Percentiles rank a stretch among this genome's conserved stretches.
phyloP scores from a whole-genome alignment of 345 rosid species.

The Lepidium didymum region DNA sequence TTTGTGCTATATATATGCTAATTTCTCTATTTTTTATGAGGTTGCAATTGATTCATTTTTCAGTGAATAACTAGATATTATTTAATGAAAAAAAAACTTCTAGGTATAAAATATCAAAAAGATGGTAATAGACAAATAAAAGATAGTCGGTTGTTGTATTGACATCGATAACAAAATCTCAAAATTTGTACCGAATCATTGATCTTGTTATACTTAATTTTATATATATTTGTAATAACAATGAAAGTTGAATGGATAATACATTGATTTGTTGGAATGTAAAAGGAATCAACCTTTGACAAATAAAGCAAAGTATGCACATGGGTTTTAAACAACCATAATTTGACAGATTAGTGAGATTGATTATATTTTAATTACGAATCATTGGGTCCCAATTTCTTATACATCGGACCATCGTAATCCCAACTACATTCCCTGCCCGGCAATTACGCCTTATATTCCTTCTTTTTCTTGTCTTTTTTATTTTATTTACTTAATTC shows the following conservation, averaged over 20 bases:
- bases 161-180: background rate
- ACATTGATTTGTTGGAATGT: background rate
- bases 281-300: slow-evolving; percentile 19
- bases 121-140: background rate
- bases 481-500: background rate
- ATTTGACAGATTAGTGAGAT: background rate
- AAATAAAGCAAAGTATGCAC: slow-evolving; percentile 19
- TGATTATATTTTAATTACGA: background rate
- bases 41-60: too few species aligned
- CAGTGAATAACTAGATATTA: too few species aligned
- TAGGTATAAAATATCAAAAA: background rate
- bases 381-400: slow-evolving; percentile 10
- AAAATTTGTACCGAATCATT: background rate
- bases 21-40: too few species aligned
- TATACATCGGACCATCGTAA: background rate
- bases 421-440: slow-evolving; percentile 6
- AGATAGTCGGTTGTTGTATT: background rate
- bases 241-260: background rate
- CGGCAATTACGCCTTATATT: slow-evolving; percentile 23
- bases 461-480: background rate
- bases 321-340: slow-evolving; percentile 16
- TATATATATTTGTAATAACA: background rate
- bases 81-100: background rate
- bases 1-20: too few species aligned
- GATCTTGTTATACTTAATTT: background rate